Percentiles rank a stretch among this genome's conserved stretches.
These are phyloP conservation scores for Rhazya stricta DNA, from an alignment of 257 asterid genomes.

Conservation along the genomic window DNA sequence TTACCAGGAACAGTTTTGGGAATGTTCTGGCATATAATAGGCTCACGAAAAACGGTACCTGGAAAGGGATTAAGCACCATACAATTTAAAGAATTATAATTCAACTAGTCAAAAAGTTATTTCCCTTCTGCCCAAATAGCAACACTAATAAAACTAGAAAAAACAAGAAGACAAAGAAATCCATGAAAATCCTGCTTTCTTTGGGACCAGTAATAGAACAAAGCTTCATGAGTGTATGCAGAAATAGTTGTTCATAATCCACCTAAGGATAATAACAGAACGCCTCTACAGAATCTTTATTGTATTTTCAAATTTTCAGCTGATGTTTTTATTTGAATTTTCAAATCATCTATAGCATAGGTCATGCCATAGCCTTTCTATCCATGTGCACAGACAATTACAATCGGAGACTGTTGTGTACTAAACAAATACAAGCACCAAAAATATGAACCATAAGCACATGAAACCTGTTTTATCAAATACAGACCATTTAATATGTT, in stretches of 20 bases:
- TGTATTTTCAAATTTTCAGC: background rate
- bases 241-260: background rate
- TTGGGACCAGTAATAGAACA: background rate
- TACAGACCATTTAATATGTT: slow-evolving; percentile 69
- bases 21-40: slow-evolving; percentile 72
- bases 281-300: background rate
- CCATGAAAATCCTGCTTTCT: background rate
- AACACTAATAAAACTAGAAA: background rate
- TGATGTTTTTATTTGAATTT: background rate
- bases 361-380: background rate
- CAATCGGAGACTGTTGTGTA: background rate
- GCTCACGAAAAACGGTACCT: slow-evolving; percentile 97
- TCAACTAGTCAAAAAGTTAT: background rate
- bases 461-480: background rate
- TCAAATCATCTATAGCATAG: background rate
- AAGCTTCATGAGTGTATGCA: background rate
- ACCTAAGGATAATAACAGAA: background rate
- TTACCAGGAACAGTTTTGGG: slow-evolving; percentile 86
- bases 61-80: slow-evolving; percentile 11
- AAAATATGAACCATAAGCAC: background rate
- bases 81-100: background rate
- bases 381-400: background rate
- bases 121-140: background rate
- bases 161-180: background rate
- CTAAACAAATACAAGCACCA: background rate